Conservation (phyloP, 176 grass and related monocot species). For the Ensete glaucum region DNA sequence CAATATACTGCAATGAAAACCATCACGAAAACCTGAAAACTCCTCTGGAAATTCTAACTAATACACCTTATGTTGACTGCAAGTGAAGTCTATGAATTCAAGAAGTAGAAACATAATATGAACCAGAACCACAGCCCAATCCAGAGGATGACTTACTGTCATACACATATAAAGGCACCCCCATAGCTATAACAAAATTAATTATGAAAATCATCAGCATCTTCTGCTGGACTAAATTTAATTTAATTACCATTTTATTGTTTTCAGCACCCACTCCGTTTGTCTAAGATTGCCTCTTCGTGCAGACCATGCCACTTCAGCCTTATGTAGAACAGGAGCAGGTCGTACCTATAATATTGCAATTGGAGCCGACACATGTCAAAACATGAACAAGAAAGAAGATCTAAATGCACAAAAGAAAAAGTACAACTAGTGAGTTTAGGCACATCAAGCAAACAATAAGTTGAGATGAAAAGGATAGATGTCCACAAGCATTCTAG, state of each 20-base stretch:
- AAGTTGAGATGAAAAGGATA: background rate
- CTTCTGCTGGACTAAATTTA: background rate
- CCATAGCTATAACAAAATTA: background rate
- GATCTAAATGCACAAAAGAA: background rate
- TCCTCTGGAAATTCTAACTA: background rate
- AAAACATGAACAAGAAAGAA: background rate
- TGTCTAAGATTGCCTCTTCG: slow-evolving; percentile 88
- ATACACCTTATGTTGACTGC: background rate
- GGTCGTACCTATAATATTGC: slow-evolving; percentile 33
- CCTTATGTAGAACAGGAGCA: slow-evolving; percentile 60
- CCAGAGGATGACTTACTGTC: background rate
- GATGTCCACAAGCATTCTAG: too few species aligned
- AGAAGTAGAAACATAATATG: background rate
- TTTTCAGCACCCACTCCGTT: slow-evolving; percentile 87
- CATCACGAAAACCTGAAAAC: background rate
- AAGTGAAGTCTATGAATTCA: background rate
- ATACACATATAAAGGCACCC: background rate
- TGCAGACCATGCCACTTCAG: slow-evolving; percentile 88
- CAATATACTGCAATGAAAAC: too few species aligned
- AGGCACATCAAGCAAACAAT: background rate
- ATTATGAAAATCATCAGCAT: background rate
- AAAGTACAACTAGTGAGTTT: background rate
- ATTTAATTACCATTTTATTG: slow-evolving; percentile 81
- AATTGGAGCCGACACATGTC: background rate
- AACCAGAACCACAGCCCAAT: background rate